Percentiles rank a stretch among this genome's conserved stretches.
phyloP scores from a whole-genome alignment of 2,329 filamentous ascomycete species.

The Dothideomycetes sp. region DNA sequence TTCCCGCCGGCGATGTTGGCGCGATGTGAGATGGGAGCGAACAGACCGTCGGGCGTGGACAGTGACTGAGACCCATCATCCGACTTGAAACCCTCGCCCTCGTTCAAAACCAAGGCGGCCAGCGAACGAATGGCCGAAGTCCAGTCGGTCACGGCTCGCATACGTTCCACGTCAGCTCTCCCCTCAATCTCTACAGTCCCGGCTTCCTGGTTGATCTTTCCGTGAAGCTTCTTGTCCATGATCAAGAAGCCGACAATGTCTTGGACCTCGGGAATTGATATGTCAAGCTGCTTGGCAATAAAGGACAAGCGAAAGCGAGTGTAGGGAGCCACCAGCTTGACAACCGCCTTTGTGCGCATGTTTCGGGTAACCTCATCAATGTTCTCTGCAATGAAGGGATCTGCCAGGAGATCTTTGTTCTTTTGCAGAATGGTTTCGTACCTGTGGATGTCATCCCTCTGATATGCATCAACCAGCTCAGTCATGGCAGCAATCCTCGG shows the following conservation, averaged over 20 bases:
- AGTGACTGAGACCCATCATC: conserved; percentile 24
- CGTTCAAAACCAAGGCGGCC: conserved; percentile 62
- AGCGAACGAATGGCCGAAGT: conserved; percentile 57
- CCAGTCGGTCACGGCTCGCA: conserved; percentile 63
- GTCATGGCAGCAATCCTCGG: conserved; percentile 95
- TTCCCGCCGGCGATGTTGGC: conserved; percentile 15
- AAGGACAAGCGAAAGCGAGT: conserved; percentile 81
- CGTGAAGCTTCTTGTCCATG: conserved; percentile 74
- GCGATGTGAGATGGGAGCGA: conserved; percentile 7
- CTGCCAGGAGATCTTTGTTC: conserved; percentile 79
- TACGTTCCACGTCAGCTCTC: conserved; percentile 60
- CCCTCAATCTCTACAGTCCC: conserved; percentile 75
- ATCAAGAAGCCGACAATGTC: conserved; percentile 95
- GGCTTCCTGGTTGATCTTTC: conserved; percentile 78
- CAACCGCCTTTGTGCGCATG: conserved; percentile 90
- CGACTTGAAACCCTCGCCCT: conserved; percentile 59
- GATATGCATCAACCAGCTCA: conserved; percentile 90
- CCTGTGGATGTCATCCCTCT: conserved; percentile 82
- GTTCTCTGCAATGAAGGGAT: conserved; percentile 96
- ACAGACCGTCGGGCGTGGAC: conserved; percentile 6
- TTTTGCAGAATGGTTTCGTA: conserved; percentile 82
- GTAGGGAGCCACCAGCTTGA: conserved; percentile 91
- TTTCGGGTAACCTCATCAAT: conserved; percentile 98
- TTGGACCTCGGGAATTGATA: conserved; percentile 75
- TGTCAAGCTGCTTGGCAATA: conserved; percentile 79